A percentile compares a stretch with the other conserved stretches of the same genome.
Conservation (phyloP, 805 yeast species). For the Metschnikowia baotianmanensis region DNA sequence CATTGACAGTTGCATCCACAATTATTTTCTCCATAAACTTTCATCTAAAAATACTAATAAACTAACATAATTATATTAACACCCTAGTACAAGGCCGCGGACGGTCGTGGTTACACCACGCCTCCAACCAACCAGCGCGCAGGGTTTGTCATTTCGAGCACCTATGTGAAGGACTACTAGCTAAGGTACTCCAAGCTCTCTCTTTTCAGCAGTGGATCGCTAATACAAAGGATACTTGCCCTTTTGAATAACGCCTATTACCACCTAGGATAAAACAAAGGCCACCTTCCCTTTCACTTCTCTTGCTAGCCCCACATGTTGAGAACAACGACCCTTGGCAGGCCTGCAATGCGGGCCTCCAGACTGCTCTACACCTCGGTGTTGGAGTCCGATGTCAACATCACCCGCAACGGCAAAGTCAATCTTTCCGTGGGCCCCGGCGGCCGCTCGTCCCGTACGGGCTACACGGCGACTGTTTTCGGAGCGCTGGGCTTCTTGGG, state of each 20-base stretch:
- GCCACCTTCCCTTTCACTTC: too few species aligned
- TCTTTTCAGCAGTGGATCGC: background rate
- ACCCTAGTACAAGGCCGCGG: background rate
- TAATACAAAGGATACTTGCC: background rate
- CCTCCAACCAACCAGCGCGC: conserved; percentile 21
- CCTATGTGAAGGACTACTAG: conserved; percentile 11
- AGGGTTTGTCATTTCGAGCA: conserved; percentile 15
- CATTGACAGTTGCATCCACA: too few species aligned
- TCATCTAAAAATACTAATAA: too few species aligned
- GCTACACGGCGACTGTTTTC: conserved; percentile 84
- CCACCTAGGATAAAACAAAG: too few species aligned
- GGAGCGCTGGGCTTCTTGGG: conserved; percentile 83
- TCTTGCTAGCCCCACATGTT: conserved; percentile 20
- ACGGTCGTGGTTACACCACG: conserved; percentile 9
- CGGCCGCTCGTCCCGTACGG: conserved; percentile 82
- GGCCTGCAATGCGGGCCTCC: conserved; percentile 16
- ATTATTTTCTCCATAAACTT: background rate
- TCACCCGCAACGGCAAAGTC: conserved; percentile 75
- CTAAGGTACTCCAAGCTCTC: background rate
- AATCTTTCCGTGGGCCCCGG: conserved; percentile 70
- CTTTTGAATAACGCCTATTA: too few species aligned
- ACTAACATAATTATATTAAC: too few species aligned
- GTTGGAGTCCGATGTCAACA: conserved; percentile 58
- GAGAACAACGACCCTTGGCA: conserved; percentile 21
- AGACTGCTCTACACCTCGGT: conserved; percentile 42